These are phyloP conservation scores for Pseudogymnoascus pannorum DNA, from an alignment of 2,329 filamentous ascomycete genomes.

Conservation along the genomic window DNA sequence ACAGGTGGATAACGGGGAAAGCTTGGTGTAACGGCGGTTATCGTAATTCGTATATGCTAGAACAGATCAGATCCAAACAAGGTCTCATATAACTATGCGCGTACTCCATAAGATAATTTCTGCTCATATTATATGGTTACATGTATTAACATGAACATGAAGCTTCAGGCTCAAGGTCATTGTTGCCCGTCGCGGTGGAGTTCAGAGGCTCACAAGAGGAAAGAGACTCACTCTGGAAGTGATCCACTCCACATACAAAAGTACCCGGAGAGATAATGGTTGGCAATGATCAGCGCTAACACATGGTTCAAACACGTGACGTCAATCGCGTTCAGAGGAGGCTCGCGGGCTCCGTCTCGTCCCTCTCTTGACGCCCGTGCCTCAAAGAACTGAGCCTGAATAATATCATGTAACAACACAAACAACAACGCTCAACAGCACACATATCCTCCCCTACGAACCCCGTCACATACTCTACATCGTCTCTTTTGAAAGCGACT, in stretches of 20 bases:
- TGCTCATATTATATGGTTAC: not conserved
- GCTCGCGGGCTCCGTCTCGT: conserved; percentile 7
- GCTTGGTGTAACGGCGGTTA: conserved; percentile 5
- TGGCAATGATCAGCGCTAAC: conserved; percentile 1
- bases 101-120: not conserved
- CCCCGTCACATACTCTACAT: not conserved
- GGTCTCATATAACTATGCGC: not conserved
- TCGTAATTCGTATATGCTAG: not conserved
- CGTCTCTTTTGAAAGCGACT: not conserved
- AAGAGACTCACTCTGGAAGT: not conserved
- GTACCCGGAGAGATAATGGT: conserved; percentile 6
- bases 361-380: conserved; percentile 5
- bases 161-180: not conserved
- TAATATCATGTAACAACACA: conserved; percentile 9
- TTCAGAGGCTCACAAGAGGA: not conserved
- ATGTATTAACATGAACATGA: conserved; percentile 2
- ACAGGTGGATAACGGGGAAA: not conserved
- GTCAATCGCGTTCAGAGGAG: conserved; percentile 5
- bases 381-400: conserved; percentile 8
- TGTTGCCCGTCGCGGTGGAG: not conserved
- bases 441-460: not conserved
- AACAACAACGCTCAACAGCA: conserved; percentile 1
- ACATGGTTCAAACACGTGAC: not conserved
- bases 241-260: conserved; percentile 6
- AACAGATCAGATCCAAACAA: not conserved